Evolutionary conservation across 2,329 filamentous ascomycete species (phyloP).

Genomic region (Sodiomyces alkalinus): DNA sequence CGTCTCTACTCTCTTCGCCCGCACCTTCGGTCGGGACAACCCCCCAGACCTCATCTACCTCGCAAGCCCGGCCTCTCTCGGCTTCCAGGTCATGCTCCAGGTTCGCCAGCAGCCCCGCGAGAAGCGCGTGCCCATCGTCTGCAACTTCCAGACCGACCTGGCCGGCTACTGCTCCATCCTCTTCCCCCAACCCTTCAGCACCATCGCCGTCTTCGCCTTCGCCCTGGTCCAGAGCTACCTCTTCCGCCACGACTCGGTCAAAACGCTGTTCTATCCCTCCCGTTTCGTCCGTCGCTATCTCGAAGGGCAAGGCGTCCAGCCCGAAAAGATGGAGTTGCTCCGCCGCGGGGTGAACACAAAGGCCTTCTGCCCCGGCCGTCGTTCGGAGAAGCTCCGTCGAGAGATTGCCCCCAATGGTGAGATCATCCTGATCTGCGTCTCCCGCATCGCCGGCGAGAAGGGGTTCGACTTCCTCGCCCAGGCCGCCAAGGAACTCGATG

Average conservation of each 20-base stretch:
- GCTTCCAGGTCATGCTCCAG: conserved; percentile 58
- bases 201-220: conserved; percentile 46
- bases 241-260: conserved; percentile 44
- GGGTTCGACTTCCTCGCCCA: conserved; percentile 52
- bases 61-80: conserved; percentile 52
- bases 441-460: conserved; percentile 54
- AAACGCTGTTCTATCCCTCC: conserved; percentile 56
- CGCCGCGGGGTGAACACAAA: conserved; percentile 50
- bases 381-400: conserved; percentile 34
- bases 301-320: conserved; percentile 36
- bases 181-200: conserved; percentile 47
- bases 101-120: conserved; percentile 40
- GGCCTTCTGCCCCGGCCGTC: conserved; percentile 39
- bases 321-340: conserved; percentile 41
- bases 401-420: conserved; percentile 46
- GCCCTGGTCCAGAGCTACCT: conserved; percentile 50
- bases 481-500: conserved; percentile 36
- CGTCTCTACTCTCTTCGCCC: conserved; percentile 42
- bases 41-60: conserved; percentile 54
- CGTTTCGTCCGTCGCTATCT: conserved; percentile 47
- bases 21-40: conserved; percentile 35
- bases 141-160: conserved; percentile 60
- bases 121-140: conserved; percentile 42
- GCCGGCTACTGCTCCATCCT: conserved; percentile 54
- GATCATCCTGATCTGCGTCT: conserved; percentile 50